These are phyloP conservation scores for Leucogyrophana mollusca DNA, from an alignment of 768 basidiomycete genomes.

Conservation along the genomic window DNA sequence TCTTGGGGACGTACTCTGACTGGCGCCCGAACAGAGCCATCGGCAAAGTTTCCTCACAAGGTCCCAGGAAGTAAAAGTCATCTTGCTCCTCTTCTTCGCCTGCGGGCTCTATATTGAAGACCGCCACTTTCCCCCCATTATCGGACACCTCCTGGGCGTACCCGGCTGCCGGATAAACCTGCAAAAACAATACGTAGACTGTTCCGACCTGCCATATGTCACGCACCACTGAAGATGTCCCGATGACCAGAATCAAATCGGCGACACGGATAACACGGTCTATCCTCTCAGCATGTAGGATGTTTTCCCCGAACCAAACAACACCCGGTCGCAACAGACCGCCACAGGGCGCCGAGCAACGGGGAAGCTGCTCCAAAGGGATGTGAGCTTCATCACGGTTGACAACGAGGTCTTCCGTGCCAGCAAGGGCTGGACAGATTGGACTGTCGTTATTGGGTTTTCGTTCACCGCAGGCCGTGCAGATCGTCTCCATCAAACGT, in stretches of 20 bases:
- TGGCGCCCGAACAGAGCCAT: background rate
- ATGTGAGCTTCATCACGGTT: conserved; percentile 27
- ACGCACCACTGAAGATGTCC: conserved; percentile 51
- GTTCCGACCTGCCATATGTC: background rate
- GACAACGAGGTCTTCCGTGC: conserved; percentile 22
- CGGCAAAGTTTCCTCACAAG: conserved; percentile 17
- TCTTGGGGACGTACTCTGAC: too few species aligned
- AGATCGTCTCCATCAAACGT: conserved; percentile 15
- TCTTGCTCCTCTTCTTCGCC: conserved; percentile 21
- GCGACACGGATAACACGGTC: conserved; percentile 40
- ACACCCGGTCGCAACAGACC: conserved; percentile 50
- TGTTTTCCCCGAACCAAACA: conserved; percentile 57
- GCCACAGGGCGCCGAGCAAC: conserved; percentile 40
- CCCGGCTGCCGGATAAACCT: conserved; percentile 46
- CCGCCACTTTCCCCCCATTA: conserved; percentile 37
- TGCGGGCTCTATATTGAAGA: conserved; percentile 37
- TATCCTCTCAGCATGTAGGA: conserved; percentile 38
- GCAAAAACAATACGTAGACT: background rate
- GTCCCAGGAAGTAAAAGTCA: conserved; percentile 34
- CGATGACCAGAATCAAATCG: conserved; percentile 54
- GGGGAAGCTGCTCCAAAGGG: conserved; percentile 38
- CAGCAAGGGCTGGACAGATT: conserved; percentile 18
- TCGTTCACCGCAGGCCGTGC: conserved; percentile 18
- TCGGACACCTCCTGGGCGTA: conserved; percentile 33
- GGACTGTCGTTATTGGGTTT: conserved; percentile 10